Percentiles rank a stretch among this genome's conserved stretches.
Evolutionary conservation across 2,329 filamentous ascomycete genomes (phyloP).

Genomic region (Colletotrichum tanaceti): DNA sequence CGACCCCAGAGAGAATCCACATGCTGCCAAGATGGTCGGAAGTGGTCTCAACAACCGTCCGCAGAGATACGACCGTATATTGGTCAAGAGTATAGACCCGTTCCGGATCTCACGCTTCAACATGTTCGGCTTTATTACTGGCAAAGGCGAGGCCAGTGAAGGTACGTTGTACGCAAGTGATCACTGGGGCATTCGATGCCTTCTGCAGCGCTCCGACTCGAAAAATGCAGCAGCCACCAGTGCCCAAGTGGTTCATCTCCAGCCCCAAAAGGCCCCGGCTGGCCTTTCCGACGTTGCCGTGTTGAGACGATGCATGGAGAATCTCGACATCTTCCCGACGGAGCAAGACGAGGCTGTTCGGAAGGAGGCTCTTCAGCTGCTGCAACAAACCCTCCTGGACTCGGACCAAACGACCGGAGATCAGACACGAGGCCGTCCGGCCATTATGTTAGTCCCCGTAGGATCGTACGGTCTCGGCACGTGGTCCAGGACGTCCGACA

Average conservation of each 20-base stretch:
- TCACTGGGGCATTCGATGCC: slow-evolving; percentile 68
- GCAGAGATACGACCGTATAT: slow-evolving; percentile 74
- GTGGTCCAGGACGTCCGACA: slow-evolving; percentile 70
- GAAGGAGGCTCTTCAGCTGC: slow-evolving; percentile 56
- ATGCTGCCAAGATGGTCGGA: slow-evolving; percentile 64
- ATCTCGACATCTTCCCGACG: slow-evolving; percentile 59
- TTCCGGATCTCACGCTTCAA: slow-evolving; percentile 62
- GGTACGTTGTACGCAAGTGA: slow-evolving; percentile 58
- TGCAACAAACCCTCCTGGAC: slow-evolving; percentile 58
- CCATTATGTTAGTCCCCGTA: slow-evolving; percentile 68
- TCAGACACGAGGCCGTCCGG: slow-evolving; percentile 41
- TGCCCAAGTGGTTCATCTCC: slow-evolving; percentile 49
- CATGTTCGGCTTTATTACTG: slow-evolving; percentile 64
- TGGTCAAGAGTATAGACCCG: slow-evolving; percentile 58
- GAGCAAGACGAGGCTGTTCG: slow-evolving; percentile 56
- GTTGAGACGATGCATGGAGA: slow-evolving; percentile 53
- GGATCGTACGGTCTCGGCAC: slow-evolving; percentile 74
- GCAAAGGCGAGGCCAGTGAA: slow-evolving; percentile 27
- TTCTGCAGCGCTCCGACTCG: slow-evolving; percentile 45
- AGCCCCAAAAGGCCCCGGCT: slow-evolving; percentile 46
- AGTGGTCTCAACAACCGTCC: slow-evolving; percentile 64
- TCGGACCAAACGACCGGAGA: slow-evolving; percentile 39
- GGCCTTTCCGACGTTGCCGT: slow-evolving; percentile 49
- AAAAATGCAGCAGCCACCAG: background rate
- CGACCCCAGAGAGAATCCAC: slow-evolving; percentile 66